phyloP scores from a whole-genome alignment of 2,329 filamentous ascomycete genomes.

The Exophiala oligosperma region DNA sequence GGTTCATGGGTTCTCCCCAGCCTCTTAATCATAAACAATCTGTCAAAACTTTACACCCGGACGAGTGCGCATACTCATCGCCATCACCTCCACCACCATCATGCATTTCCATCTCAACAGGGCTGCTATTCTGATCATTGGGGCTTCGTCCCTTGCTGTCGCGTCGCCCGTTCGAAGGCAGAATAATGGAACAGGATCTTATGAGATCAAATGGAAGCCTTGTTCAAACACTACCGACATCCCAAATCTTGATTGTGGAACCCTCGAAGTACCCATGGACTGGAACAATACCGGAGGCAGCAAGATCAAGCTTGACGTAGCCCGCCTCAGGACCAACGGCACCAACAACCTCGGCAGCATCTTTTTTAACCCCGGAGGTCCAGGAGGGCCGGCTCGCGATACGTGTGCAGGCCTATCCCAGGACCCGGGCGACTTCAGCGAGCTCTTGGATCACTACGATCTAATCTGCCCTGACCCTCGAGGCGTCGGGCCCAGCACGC shows the following conservation, averaged over 20 bases:
- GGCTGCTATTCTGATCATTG: too few species aligned
- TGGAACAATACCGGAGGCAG: slow-evolving; percentile 33
- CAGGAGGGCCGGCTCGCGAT: slow-evolving; percentile 32
- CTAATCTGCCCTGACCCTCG: slow-evolving; percentile 47
- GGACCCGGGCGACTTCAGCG: slow-evolving; percentile 28
- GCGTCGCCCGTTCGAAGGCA: too few species aligned
- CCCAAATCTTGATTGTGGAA: slow-evolving; percentile 7
- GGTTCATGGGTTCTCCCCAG: too few species aligned
- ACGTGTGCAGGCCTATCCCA: not conserved
- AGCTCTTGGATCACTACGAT: slow-evolving; percentile 39
- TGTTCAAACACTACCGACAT: slow-evolving; percentile 2
- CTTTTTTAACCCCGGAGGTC: slow-evolving; percentile 38
- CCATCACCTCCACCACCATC: too few species aligned
- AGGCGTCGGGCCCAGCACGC: slow-evolving; percentile 44
- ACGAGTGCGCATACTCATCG: too few species aligned
- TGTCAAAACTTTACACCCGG: too few species aligned
- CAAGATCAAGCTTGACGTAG: slow-evolving; percentile 33
- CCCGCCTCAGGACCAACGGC: slow-evolving; percentile 27
- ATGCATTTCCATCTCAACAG: too few species aligned
- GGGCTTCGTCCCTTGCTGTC: too few species aligned
- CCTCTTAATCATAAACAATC: too few species aligned
- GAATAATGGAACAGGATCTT: not conserved
- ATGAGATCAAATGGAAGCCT: slow-evolving; percentile 5
- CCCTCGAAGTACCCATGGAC: slow-evolving; percentile 34
- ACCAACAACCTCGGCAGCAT: slow-evolving; percentile 33